Evolutionary conservation across 2,329 filamentous ascomycete genomes (phyloP).

Genomic region (Colletotrichum tropicale): DNA sequence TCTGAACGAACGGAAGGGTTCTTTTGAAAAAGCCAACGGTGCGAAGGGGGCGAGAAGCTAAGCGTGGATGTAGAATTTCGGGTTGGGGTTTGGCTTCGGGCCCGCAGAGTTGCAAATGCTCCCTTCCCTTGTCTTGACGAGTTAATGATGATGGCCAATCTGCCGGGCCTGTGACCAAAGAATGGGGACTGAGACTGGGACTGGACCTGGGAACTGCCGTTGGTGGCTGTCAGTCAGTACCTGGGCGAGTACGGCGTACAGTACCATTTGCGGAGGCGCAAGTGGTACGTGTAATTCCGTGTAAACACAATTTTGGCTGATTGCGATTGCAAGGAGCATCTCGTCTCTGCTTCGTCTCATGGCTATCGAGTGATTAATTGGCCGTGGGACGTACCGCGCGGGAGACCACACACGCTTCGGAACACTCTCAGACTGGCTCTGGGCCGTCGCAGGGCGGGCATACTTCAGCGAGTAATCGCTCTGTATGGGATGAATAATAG

Average conservation of each 20-base stretch:
- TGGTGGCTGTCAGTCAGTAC: background rate
- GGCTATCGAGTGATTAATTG: background rate
- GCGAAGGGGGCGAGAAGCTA: background rate
- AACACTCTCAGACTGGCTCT: background rate
- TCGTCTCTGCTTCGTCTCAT: background rate
- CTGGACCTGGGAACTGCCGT: background rate
- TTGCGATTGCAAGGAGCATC: background rate
- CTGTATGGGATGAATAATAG: background rate
- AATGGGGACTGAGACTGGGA: background rate
- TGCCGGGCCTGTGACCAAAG: background rate
- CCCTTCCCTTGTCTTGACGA: background rate
- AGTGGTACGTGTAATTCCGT: background rate
- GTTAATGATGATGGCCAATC: background rate
- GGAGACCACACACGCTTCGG: background rate
- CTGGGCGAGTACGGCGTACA: background rate
- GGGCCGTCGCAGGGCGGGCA: background rate
- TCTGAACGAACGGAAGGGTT: background rate
- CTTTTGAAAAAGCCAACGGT: conserved; percentile 1
- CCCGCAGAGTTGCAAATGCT: background rate
- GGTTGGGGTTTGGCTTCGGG: background rate
- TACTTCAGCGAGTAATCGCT: background rate
- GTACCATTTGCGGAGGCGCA: background rate
- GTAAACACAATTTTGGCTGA: background rate
- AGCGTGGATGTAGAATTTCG: background rate
- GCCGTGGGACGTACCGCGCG: background rate